A percentile compares a stretch with the other conserved stretches of the same genome.
Conservation (phyloP, 306 rosid species). For the Prunus mira region DNA sequence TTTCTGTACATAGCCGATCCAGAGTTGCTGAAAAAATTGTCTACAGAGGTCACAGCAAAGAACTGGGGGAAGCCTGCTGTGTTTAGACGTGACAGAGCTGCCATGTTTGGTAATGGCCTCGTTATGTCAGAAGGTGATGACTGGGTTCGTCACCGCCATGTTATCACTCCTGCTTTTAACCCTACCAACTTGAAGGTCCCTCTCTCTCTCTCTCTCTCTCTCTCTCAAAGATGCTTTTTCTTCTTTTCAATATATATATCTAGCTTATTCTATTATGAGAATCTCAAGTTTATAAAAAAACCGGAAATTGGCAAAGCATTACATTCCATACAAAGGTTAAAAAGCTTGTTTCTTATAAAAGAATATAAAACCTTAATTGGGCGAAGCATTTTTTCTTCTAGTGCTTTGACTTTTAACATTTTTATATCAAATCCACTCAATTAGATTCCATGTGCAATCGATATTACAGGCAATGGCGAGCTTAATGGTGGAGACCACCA, state of each 20-base stretch:
- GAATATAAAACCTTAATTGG: neutral
- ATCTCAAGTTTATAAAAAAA: neutral
- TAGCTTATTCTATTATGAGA: neutral
- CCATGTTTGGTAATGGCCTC: constrained; percentile 82
- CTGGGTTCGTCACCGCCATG: constrained; percentile 71
- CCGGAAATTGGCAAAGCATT: neutral
- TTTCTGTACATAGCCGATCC: constrained; percentile 74
- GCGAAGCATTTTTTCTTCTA: neutral
- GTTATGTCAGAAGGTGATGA: constrained; percentile 69
- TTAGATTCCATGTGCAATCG: constrained; percentile 10
- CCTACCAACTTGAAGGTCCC: constrained; percentile 62
- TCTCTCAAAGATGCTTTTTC: neutral
- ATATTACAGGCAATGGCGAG: constrained; percentile 57
- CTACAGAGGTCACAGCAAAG: constrained; percentile 52
- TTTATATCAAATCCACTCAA: constrained; percentile 7
- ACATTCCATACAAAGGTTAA: neutral
- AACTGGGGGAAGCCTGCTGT: constrained; percentile 81
- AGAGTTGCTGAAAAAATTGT: constrained; percentile 60
- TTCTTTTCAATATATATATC: no score
- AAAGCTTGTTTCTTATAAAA: no score
- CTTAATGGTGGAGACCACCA: constrained; percentile 58
- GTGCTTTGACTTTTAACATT: neutral
- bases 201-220: neutral
- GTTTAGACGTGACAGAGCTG: constrained; percentile 56
- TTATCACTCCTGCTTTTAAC: constrained; percentile 64